phyloP scores from a whole-genome alignment of 768 basidiomycete species.

The Suillus cothurnatus region DNA sequence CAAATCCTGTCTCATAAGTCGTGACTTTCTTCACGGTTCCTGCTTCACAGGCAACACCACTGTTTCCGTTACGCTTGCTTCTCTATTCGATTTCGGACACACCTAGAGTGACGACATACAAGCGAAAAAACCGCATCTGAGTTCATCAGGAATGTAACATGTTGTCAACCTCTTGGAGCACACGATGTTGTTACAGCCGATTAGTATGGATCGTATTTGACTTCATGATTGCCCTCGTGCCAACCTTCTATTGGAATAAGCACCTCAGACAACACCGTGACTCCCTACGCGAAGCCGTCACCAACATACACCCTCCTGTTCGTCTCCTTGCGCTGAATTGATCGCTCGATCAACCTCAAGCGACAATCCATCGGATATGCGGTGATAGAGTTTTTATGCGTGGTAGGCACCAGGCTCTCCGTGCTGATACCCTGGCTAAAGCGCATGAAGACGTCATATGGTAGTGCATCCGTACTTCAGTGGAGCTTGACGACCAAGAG shows the following conservation, averaged over 20 bases:
- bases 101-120: constrained; percentile 92
- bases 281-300: constrained; percentile 59
- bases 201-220: constrained; percentile 53
- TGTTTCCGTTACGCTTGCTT: constrained; percentile 72
- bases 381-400: constrained; percentile 71
- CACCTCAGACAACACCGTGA: constrained; percentile 81
- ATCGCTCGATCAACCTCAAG: background rate
- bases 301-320: constrained; percentile 39
- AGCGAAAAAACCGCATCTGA: constrained; percentile 69
- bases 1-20: background rate
- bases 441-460: constrained; percentile 82
- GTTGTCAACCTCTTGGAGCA: constrained; percentile 40
- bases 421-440: constrained; percentile 50
- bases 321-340: background rate
- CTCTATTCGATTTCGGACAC: constrained; percentile 87
- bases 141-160: constrained; percentile 61
- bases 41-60: constrained; percentile 78
- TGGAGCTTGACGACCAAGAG: constrained; percentile 63
- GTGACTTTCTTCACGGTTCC: background rate
- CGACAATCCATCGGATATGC: constrained; percentile 69
- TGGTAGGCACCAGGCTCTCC: constrained; percentile 87
- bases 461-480: constrained; percentile 67
- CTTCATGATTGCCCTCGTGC: background rate
- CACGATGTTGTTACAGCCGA: constrained; percentile 90
- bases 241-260: constrained; percentile 68